phyloP scores from a whole-genome alignment of 306 rosid species.

The Heteromeles arbutifolia region DNA sequence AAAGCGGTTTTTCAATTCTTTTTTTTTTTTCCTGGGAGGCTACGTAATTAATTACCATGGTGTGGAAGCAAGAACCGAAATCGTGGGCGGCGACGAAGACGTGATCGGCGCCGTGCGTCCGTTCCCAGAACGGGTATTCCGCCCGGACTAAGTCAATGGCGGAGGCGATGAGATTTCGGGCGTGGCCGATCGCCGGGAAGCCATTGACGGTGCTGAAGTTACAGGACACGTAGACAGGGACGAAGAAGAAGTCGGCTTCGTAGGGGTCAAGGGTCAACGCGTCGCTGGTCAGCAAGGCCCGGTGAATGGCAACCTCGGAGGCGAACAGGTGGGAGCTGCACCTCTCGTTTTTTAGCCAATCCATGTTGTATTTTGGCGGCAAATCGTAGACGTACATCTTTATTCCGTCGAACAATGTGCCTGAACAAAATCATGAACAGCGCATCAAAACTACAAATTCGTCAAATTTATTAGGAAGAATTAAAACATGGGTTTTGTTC shows the following conservation, averaged over 20 bases:
- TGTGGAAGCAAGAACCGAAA: slow-evolving; percentile 84
- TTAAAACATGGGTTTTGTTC: too few species aligned
- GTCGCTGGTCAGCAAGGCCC: slow-evolving; percentile 58
- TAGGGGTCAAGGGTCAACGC: slow-evolving; percentile 54
- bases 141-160: slow-evolving; percentile 48
- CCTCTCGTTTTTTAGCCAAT: slow-evolving; percentile 55
- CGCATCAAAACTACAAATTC: too few species aligned
- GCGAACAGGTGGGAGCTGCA: slow-evolving; percentile 71
- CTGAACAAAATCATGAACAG: neutral
- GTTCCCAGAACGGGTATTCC: slow-evolving; percentile 64
- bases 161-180: slow-evolving; percentile 61
- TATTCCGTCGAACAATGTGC: slow-evolving; percentile 25
- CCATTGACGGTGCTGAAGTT: slow-evolving; percentile 82
- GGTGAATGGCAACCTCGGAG: slow-evolving; percentile 77
- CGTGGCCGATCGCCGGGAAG: slow-evolving; percentile 93
- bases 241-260: slow-evolving; percentile 81
- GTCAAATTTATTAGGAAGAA: neutral
- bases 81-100: slow-evolving; percentile 92
- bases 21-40: neutral
- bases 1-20: neutral
- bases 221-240: slow-evolving; percentile 90
- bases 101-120: slow-evolving; percentile 71
- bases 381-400: slow-evolving; percentile 71
- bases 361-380: slow-evolving; percentile 54
- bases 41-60: slow-evolving; percentile 39